phyloP scores from a whole-genome alignment of 1,139 yeast genomes.

The Pichia sp. region DNA sequence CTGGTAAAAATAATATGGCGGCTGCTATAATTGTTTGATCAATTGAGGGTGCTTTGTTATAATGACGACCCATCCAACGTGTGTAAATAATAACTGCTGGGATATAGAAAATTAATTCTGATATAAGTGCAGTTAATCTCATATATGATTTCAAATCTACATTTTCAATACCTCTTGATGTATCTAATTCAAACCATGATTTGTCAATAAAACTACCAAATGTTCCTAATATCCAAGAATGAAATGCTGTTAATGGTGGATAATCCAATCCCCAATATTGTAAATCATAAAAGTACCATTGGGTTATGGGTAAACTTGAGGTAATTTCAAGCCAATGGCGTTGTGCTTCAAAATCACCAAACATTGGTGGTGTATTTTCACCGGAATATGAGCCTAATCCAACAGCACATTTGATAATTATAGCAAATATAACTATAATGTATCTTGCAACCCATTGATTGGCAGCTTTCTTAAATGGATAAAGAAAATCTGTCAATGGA shows the following conservation, averaged over 20 bases:
- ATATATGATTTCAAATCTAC: conserved; percentile 67
- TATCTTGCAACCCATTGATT: conserved; percentile 89
- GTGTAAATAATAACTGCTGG: conserved; percentile 75
- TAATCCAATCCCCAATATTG: conserved; percentile 96
- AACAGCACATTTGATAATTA: conserved; percentile 75
- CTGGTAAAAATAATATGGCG: conserved; percentile 73
- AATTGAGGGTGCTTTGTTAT: conserved; percentile 50
- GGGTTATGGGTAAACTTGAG: conserved; percentile 56
- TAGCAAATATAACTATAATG: conserved; percentile 65
- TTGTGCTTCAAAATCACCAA: conserved; percentile 97
- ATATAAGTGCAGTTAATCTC: conserved; percentile 71
- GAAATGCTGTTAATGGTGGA: conserved; percentile 95
- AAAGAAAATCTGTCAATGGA: conserved; percentile 53
- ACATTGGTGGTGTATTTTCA: conserved; percentile 59
- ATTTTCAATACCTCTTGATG: conserved; percentile 71
- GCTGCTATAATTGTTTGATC: conserved; percentile 74
- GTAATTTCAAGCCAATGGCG: conserved; percentile 98
- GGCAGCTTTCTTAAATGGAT: conserved; percentile 61
- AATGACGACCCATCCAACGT: conserved; percentile 57
- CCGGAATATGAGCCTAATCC: conserved; percentile 91
- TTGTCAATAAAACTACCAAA: conserved; percentile 60
- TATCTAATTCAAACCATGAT: conserved; percentile 68
- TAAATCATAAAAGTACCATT: conserved; percentile 88
- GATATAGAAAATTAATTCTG: conserved; percentile 68
- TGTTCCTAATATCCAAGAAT: conserved; percentile 73